These are phyloP conservation scores for Tuber microsphaerosporum DNA, from an alignment of 495 filamentous ascomycete species.

Conservation along the genomic window DNA sequence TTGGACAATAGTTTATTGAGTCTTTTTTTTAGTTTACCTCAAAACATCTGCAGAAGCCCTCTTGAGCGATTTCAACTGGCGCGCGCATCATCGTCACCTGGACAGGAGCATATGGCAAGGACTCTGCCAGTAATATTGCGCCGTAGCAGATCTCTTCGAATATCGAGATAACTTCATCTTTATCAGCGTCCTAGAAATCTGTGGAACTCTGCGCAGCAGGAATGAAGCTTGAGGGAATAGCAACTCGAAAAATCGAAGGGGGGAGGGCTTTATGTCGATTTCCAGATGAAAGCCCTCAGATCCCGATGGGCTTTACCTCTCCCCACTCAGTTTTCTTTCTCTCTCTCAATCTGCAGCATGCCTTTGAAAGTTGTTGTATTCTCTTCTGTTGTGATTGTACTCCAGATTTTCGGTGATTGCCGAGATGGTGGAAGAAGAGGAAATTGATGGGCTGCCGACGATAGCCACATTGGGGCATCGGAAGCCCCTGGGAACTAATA, in stretches of 20 bases:
- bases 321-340: not conserved
- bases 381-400: not conserved
- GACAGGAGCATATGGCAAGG: not conserved
- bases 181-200: not conserved
- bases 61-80: not conserved
- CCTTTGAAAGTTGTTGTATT: not conserved
- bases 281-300: not conserved
- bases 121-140: not conserved
- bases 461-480: not conserved
- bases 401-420: not conserved
- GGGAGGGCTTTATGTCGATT: not conserved
- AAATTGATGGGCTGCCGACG: not conserved
- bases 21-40: slow-evolving; percentile 3
- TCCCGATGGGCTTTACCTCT: not conserved
- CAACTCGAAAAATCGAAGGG: not conserved
- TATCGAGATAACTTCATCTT: not conserved
- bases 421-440: not conserved
- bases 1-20: not conserved
- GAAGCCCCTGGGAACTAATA: not conserved
- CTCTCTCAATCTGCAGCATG: not conserved
- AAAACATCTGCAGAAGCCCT: not conserved
- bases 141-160: not conserved
- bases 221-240: not conserved
- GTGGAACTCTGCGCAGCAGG: not conserved
- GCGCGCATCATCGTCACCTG: not conserved